Evolutionary conservation across 176 grass and related monocot species (phyloP).

Genomic region (Oryza meridionalis): DNA sequence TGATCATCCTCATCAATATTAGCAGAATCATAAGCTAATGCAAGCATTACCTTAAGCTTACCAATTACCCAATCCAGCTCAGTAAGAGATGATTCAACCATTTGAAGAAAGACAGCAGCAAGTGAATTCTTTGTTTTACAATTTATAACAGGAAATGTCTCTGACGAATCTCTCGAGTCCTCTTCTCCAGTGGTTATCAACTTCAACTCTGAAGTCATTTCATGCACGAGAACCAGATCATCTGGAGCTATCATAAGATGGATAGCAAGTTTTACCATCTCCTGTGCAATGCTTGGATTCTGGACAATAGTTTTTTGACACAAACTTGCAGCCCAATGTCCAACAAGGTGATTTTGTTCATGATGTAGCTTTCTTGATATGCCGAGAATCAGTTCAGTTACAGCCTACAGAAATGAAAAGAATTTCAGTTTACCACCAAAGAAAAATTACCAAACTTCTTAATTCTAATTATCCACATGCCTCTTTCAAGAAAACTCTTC

Average conservation of each 20-base stretch:
- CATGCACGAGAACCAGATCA: constrained; percentile 62
- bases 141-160: constrained; percentile 64
- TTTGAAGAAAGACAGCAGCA: constrained; percentile 59
- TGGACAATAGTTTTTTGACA: constrained; percentile 54
- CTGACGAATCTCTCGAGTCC: constrained; percentile 48
- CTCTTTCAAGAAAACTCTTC: constrained; percentile 14
- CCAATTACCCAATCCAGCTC: constrained; percentile 73
- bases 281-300: constrained; percentile 53
- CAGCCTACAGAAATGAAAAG: constrained; percentile 56
- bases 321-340: constrained; percentile 59
- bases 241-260: constrained; percentile 60
- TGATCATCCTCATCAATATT: constrained; percentile 45
- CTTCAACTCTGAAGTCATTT: constrained; percentile 60
- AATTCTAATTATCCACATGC: constrained; percentile 5
- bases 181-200: constrained; percentile 54
- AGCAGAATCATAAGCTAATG: constrained; percentile 46
- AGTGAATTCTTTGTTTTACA: constrained; percentile 69
- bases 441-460: background rate
- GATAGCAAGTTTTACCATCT: constrained; percentile 54
- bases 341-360: constrained; percentile 57
- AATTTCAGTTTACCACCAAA: constrained; percentile 22
- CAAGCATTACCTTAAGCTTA: constrained; percentile 66
- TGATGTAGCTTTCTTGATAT: constrained; percentile 60
- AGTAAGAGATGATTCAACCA: constrained; percentile 67
- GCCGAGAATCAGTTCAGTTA: constrained; percentile 69